Conservation (phyloP, 805 yeast genomes). For the Myxozyma neotropica region DNA sequence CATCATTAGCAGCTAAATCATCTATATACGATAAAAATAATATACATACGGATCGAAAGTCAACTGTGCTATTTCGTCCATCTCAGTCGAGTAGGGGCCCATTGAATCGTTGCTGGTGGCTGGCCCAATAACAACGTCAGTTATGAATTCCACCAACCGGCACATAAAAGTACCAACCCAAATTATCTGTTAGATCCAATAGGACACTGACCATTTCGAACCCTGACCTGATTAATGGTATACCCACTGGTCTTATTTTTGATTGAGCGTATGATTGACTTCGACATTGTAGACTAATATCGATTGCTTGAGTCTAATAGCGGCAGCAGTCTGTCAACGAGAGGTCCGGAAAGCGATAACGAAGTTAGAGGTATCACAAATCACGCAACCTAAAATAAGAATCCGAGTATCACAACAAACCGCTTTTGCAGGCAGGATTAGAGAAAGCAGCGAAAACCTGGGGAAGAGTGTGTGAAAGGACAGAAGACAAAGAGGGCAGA, state of each 20-base stretch:
- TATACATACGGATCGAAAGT: conserved; percentile 59
- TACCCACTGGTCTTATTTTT: conserved; percentile 91
- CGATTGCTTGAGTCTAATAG: no score
- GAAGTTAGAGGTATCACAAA: no score
- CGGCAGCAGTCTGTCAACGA: no score
- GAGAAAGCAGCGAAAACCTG: not conserved
- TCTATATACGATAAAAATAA: not conserved
- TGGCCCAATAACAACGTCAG: conserved; percentile 9
- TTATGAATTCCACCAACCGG: not conserved
- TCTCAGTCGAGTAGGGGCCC: conserved; percentile 77
- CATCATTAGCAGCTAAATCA: no score
- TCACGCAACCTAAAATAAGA: no score
- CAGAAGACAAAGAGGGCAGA: no score
- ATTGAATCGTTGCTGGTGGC: conserved; percentile 87
- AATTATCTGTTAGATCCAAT: not conserved
- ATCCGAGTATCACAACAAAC: no score
- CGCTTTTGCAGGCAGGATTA: not conserved
- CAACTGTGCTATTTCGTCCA: conserved; percentile 78
- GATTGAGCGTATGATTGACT: conserved; percentile 30
- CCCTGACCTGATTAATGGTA: conserved; percentile 81
- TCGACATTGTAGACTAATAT: conserved; percentile 18
- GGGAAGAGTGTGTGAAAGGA: not conserved
- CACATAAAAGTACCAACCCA: not conserved
- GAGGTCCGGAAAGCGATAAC: no score
- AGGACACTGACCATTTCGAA: conserved; percentile 57